A percentile compares a stretch with the other conserved stretches of the same genome.
phyloP scores from a whole-genome alignment of 169 alveolate species.

The Eimeria acervulina region DNA sequence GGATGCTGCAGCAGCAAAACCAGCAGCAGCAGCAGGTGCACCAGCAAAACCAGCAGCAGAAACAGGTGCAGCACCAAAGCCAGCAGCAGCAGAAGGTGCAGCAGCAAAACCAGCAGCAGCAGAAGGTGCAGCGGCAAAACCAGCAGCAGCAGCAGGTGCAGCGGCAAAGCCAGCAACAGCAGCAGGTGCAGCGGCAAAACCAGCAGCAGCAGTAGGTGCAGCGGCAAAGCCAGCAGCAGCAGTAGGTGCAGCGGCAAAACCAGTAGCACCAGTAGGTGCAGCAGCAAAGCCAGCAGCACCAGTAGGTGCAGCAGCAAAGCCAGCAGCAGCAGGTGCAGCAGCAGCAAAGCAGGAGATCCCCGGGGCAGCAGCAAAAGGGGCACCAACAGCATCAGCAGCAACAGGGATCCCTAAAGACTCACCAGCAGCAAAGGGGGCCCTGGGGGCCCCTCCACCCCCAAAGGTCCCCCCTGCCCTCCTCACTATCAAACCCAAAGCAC shows the following conservation, averaged over 20 bases:
- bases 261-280: not conserved
- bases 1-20: not conserved
- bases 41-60: slow-evolving; percentile 13
- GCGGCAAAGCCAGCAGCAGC: not conserved
- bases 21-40: slow-evolving; percentile 64
- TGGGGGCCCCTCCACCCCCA: no score
- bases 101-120: not conserved
- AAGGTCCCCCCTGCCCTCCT: no score
- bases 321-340: slow-evolving; percentile 29
- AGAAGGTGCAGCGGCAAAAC: slow-evolving; percentile 9
- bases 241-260: not conserved
- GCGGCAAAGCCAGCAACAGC: slow-evolving; percentile 49
- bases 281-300: not conserved
- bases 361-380: slow-evolving; percentile 17
- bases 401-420: slow-evolving; percentile 24
- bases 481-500: not conserved
- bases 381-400: slow-evolving; percentile 26
- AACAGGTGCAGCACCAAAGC: slow-evolving; percentile 21
- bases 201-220: no score
- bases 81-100: slow-evolving; percentile 18
- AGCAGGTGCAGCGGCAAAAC: not conserved
- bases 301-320: not conserved
- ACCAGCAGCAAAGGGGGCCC: not conserved
- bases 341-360: slow-evolving; percentile 34
- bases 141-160: slow-evolving; percentile 15